These are phyloP conservation scores for Rhodomyrtus tomentosa DNA, from an alignment of 345 rosid genomes.

Conservation along the genomic window DNA sequence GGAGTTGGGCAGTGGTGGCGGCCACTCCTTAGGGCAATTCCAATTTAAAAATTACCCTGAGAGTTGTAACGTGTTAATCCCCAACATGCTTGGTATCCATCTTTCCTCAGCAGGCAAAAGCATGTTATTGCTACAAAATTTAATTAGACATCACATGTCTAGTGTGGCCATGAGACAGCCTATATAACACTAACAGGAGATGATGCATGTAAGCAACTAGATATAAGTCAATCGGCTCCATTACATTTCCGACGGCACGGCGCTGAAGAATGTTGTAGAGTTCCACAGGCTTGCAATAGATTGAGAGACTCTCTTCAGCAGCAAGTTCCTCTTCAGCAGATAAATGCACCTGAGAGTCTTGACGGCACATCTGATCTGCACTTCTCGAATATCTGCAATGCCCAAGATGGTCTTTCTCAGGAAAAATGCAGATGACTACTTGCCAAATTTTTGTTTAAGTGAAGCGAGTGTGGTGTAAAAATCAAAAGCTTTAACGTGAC, in stretches of 20 bases:
- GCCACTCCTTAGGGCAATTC: background rate
- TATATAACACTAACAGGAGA: background rate
- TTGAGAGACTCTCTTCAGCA: constrained; percentile 76
- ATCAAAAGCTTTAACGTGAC: background rate
- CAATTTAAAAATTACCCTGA: background rate
- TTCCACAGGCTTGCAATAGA: constrained; percentile 97
- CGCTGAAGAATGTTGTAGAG: constrained; percentile 93
- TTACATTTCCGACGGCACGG: constrained; percentile 69
- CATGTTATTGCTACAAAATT: background rate
- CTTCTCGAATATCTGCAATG: constrained; percentile 59
- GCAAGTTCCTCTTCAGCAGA: constrained; percentile 83
- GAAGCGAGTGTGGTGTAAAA: background rate
- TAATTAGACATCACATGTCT: background rate
- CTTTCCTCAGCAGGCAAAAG: background rate
- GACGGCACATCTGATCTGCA: constrained; percentile 89
- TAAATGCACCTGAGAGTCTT: constrained; percentile 62
- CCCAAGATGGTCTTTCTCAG: background rate
- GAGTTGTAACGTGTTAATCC: background rate
- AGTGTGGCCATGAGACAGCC: background rate
- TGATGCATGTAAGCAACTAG: background rate
- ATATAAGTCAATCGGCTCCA: background rate
- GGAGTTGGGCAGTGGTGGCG: background rate
- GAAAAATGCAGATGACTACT: background rate
- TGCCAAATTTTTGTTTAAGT: background rate
- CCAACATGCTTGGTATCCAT: background rate